These are phyloP conservation scores for Breviolum minutum DNA, from an alignment of 73 alveolate species.

Conservation along the genomic window DNA sequence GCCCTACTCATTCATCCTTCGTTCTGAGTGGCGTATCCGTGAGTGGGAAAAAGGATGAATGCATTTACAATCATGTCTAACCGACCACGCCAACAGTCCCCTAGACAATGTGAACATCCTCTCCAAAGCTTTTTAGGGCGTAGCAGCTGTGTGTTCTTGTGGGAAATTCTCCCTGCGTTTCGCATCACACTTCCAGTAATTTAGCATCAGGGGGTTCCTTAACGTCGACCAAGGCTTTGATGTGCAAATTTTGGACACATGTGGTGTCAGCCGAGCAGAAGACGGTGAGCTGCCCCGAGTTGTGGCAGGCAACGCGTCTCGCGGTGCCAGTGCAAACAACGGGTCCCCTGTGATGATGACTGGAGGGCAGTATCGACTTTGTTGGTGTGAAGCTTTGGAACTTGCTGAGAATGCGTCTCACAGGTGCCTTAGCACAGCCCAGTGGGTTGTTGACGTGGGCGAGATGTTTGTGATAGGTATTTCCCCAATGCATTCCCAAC, in stretches of 20 bases:
- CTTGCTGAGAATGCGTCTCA: not conserved
- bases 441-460: slow-evolving; percentile 15
- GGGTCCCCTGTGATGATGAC: not conserved
- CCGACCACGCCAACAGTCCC: no score
- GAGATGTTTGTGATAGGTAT: not conserved
- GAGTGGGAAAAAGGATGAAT: no score
- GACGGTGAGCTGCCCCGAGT: not conserved
- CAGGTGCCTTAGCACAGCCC: not conserved
- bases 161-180: not conserved
- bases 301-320: not conserved
- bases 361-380: slow-evolving; percentile 51
- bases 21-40: no score
- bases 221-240: slow-evolving; percentile 9
- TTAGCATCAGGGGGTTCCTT: not conserved
- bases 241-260: slow-evolving; percentile 1
- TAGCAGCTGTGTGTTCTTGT: no score
- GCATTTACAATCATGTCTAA: no score
- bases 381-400: not conserved
- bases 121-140: no score
- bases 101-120: no score
- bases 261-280: slow-evolving; percentile 31
- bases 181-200: not conserved
- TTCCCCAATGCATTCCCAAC: not conserved
- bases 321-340: not conserved
- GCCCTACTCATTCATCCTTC: no score